Percentiles rank a stretch among this genome's conserved stretches.
Conservation (phyloP, 768 basidiomycete species). For the Phanerochaete carnosa region DNA sequence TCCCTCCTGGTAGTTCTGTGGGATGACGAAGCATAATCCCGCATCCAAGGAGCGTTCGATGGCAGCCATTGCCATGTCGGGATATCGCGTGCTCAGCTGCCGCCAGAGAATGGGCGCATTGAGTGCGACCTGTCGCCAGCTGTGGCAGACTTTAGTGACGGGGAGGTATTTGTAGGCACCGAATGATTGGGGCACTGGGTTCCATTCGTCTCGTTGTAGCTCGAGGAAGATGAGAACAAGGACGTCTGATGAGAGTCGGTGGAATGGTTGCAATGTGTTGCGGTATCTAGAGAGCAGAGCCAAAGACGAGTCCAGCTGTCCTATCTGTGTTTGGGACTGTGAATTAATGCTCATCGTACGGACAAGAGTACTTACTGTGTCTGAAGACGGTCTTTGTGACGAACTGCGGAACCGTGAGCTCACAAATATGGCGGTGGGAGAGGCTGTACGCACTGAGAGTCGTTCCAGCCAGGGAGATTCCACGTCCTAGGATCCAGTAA, state of each 20-base stretch:
- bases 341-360: not conserved
- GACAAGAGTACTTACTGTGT: constrained; percentile 1
- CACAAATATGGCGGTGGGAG: not conserved
- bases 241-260: constrained; percentile 23
- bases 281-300: constrained; percentile 25
- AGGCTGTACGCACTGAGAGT: constrained; percentile 4
- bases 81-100: constrained; percentile 22
- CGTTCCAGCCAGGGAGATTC: constrained; percentile 24
- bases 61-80: constrained; percentile 20
- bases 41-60: constrained; percentile 25
- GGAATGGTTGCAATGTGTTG: constrained; percentile 23
- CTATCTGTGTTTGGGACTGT: constrained; percentile 11
- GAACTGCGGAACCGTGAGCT: not conserved
- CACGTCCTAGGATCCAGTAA: constrained; percentile 20
- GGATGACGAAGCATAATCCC: constrained; percentile 22
- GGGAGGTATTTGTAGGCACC: constrained; percentile 21
- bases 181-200: constrained; percentile 15
- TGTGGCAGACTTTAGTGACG: constrained; percentile 23
- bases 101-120: constrained; percentile 22
- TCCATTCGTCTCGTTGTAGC: constrained; percentile 13
- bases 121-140: constrained; percentile 22
- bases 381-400: not conserved
- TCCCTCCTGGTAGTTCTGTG: constrained; percentile 4
- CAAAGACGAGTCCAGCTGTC: constrained; percentile 20
- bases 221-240: constrained; percentile 21